Conservation (phyloP, 805 yeast species). For the Pichia scutulata region DNA sequence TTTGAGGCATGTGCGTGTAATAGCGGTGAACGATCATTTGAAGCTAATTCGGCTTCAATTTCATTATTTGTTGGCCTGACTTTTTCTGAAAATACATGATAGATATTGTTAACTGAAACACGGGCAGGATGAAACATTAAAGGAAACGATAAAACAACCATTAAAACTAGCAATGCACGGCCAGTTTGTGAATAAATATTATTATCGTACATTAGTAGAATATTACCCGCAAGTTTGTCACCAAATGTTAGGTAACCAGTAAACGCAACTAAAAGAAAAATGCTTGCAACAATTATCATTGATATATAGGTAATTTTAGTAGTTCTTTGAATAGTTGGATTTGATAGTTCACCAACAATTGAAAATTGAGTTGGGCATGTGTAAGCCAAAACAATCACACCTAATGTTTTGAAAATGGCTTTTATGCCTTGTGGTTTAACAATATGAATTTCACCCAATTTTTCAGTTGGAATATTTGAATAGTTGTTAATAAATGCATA, state of each 20-base stretch:
- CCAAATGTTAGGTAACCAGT: conserved; percentile 73
- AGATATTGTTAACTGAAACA: conserved; percentile 60
- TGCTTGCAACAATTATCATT: conserved; percentile 42
- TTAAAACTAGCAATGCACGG: conserved; percentile 53
- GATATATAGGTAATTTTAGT: conserved; percentile 38
- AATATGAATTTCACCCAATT: conserved; percentile 38
- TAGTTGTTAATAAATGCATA: conserved; percentile 19
- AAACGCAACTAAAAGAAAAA: conserved; percentile 60
- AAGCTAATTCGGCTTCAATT: background rate
- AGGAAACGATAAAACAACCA: conserved; percentile 74
- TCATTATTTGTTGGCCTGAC: background rate
- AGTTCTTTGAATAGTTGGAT: conserved; percentile 43
- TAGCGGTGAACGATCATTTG: conserved; percentile 11
- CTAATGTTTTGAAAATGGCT: conserved; percentile 54
- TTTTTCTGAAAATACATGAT: conserved; percentile 13
- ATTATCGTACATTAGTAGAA: conserved; percentile 58
- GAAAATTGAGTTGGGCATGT: conserved; percentile 80
- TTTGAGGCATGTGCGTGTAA: background rate
- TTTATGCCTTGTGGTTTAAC: conserved; percentile 35
- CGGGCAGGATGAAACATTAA: conserved; percentile 78
- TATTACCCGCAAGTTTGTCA: conserved; percentile 54
- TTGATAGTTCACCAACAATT: conserved; percentile 60
- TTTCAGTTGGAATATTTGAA: conserved; percentile 35
- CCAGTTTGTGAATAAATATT: conserved; percentile 44
- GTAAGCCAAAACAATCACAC: conserved; percentile 70